phyloP scores from a whole-genome alignment of 2,329 filamentous ascomycete genomes.

The Endothia cerciana region DNA sequence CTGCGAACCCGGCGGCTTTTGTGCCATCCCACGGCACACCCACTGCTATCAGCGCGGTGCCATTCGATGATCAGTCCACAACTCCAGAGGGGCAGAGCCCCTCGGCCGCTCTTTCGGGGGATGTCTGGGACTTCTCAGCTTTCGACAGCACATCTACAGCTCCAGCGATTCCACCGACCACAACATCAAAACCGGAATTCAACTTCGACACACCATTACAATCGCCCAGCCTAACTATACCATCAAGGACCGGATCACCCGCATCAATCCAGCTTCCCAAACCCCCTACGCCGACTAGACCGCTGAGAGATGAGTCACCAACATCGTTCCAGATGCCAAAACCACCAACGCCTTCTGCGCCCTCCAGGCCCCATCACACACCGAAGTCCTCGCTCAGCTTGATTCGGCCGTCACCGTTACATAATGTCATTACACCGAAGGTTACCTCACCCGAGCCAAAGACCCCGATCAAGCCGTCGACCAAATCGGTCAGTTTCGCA shows the following conservation, averaged over 20 bases:
- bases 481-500: constrained; percentile 20
- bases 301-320: constrained; percentile 15
- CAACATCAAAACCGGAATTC: constrained; percentile 26
- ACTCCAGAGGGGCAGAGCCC: not conserved
- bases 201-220: constrained; percentile 27
- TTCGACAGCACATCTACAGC: constrained; percentile 22
- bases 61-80: not conserved
- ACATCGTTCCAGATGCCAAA: constrained; percentile 12
- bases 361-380: constrained; percentile 18
- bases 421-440: constrained; percentile 21
- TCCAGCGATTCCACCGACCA: constrained; percentile 24
- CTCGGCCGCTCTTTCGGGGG: not conserved
- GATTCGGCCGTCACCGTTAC: constrained; percentile 24
- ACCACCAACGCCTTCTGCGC: constrained; percentile 14
- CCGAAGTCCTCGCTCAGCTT: constrained; percentile 22
- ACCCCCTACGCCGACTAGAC: constrained; percentile 6
- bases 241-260: constrained; percentile 19
- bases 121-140: constrained; percentile 27
- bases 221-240: constrained; percentile 19
- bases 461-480: not conserved
- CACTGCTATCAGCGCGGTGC: constrained; percentile 3
- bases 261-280: constrained; percentile 7
- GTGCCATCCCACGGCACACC: not conserved
- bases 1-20: not conserved
- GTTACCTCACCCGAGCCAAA: constrained; percentile 17